Base-by-base conservation (phyloP, 805 yeast species). In the Zygosaccharomyces gambellarensis region DNA sequence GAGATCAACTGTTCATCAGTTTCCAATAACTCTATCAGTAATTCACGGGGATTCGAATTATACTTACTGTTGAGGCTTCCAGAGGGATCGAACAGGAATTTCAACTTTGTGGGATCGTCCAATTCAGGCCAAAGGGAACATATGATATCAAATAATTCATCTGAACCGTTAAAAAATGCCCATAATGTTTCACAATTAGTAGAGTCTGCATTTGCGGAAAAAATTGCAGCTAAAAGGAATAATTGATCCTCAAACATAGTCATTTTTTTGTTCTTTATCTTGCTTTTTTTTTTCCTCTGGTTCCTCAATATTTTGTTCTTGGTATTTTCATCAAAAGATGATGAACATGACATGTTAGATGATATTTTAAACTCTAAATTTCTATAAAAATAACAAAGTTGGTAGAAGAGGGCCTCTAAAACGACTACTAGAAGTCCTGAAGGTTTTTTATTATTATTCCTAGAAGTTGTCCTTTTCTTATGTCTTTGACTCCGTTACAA, bases 101-200 rank as follows among this genome's bases (percentile, higher is more conserved):
- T 25, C 39, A 64, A 44, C 5, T 49, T 39, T 4, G 34, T 23
- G 10, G 67, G 68, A 39, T 62, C 63, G 31, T 55, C 62, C 17
- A 59, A 43, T 51, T 65, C 70, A 29, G 70, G 70, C 66, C 66
- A 65, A 12, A 67, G 47, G 11, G 62, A 59, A 36, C 66, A 57
- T 8, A 61, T 36, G 2, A 52, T 52, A 34, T 62, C 55, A 17
- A 56, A 57, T 9, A 57, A 49, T 5, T 54, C 61, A n/a, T 40
- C 23, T 3, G 56, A 46, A n/a, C 36, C 48, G 30, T 43, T 50
- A 46, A 46, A 48, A 48, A 34, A 47, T 12, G 36, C 11, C 21
- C 54, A 32, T 3, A 54, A 40, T 41, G 43, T 25, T 21, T 39
- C 25, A 25, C 63, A 40, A 2, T 43, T 53, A 10, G 30, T 29